Conservation (phyloP, 495 filamentous ascomycete genomes). For the Penicillium angulare region DNA sequence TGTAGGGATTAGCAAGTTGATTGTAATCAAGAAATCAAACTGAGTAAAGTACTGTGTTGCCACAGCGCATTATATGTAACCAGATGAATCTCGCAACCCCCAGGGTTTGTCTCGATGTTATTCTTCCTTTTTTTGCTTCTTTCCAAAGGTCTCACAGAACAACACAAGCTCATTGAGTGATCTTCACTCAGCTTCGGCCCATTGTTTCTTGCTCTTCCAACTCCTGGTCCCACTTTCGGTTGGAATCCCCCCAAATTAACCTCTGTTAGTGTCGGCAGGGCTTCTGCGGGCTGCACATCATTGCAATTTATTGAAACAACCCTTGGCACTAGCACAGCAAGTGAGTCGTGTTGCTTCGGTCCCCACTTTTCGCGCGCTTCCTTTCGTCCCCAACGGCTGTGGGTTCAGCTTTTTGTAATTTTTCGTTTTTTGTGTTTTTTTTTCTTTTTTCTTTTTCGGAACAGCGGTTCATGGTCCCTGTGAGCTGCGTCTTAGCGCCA, state of each 20-base stretch:
- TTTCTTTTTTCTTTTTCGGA: constrained; percentile 4
- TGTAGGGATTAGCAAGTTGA: too few species aligned
- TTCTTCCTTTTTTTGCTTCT: too few species aligned
- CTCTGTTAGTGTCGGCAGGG: constrained; percentile 17
- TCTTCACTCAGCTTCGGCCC: too few species aligned
- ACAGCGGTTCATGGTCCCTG: constrained; percentile 6
- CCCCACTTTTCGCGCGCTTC: constrained; percentile 13
- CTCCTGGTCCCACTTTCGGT: neutral
- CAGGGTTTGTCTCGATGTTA: too few species aligned
- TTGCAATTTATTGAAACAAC: constrained; percentile 18
- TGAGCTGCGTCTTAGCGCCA: neutral
- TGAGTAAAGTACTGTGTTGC: too few species aligned
- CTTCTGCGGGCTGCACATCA: constrained; percentile 26
- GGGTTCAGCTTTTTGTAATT: neutral
- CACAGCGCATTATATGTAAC: too few species aligned
- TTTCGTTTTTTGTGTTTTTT: constrained; percentile 7
- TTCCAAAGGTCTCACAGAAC: too few species aligned
- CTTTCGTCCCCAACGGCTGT: constrained; percentile 5
- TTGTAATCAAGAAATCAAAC: too few species aligned
- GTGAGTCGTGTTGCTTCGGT: constrained; percentile 10
- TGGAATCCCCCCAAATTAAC: constrained; percentile 14
- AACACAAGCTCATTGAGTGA: too few species aligned
- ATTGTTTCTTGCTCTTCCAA: neutral
- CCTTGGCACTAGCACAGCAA: neutral
- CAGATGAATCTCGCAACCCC: too few species aligned